phyloP scores from a whole-genome alignment of 2,329 filamentous ascomycete genomes.

The Botrytis sinoallii region DNA sequence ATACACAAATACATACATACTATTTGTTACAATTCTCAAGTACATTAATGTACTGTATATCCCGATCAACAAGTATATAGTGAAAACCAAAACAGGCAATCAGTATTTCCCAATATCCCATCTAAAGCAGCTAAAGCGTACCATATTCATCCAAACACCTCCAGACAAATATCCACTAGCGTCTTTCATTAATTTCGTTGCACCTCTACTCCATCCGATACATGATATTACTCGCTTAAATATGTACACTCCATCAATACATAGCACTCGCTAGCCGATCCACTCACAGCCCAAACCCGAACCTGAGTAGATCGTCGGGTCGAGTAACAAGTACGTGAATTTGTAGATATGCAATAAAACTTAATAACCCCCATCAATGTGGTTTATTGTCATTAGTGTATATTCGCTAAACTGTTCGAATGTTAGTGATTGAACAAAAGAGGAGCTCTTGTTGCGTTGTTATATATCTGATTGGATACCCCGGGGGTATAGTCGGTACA shows the following conservation, averaged over 20 bases:
- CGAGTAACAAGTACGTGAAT: background rate
- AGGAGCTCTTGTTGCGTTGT: background rate
- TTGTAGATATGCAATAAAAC: background rate
- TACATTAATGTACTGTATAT: background rate
- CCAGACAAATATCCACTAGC: background rate
- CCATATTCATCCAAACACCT: background rate
- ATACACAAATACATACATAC: background rate
- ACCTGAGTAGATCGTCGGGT: background rate
- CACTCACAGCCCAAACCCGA: background rate
- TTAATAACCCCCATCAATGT: rapidly evolving
- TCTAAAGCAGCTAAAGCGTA: background rate
- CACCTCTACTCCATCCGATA: background rate
- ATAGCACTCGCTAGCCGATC: background rate
- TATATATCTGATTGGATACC: background rate
- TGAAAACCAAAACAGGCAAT: background rate
- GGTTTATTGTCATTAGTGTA: rapidly evolving
- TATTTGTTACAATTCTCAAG: background rate
- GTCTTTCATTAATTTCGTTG: background rate
- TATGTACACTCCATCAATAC: background rate
- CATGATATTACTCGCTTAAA: background rate
- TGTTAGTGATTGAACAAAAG: too few species aligned
- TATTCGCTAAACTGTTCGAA: background rate
- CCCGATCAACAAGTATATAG: background rate
- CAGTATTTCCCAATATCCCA: background rate
- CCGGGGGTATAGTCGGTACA: too few species aligned